Conservation (phyloP, 2,329 filamentous ascomycete species). For the Trichoderma sp. region DNA sequence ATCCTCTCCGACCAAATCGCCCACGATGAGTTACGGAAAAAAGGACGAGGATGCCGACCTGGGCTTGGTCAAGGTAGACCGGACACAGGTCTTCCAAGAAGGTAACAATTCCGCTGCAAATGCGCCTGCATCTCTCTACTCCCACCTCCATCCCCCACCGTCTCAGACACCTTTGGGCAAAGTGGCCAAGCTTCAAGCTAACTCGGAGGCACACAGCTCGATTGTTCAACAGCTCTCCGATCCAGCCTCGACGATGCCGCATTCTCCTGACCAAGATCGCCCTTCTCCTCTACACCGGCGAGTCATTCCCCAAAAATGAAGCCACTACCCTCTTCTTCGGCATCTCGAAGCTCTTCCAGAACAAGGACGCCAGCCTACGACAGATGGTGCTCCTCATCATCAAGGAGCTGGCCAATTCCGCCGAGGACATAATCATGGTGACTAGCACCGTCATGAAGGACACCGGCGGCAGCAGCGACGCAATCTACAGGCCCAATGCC, state of each 20-base stretch:
- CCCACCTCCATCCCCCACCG: conserved; percentile 24
- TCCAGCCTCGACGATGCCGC: conserved; percentile 95
- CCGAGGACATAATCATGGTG: conserved; percentile 99
- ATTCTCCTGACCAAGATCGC: conserved; percentile 97
- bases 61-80: conserved; percentile 93
- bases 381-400: conserved; percentile 99
- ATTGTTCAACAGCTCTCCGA: conserved; percentile 95
- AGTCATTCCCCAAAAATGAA: conserved; percentile 95
- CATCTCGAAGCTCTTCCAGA: conserved; percentile 98
- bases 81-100: conserved; percentile 98
- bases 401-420: conserved; percentile 93
- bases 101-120: conserved; percentile 53
- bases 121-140: not conserved
- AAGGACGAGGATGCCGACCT: conserved; percentile 97
- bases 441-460: conserved; percentile 99
- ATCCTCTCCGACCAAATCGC: conserved; percentile 37
- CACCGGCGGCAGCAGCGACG: conserved; percentile 90
- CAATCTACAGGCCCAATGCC: conserved; percentile 91
- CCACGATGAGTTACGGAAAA: conserved; percentile 93
- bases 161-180: not conserved
- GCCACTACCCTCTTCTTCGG: conserved; percentile 98
- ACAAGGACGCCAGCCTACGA: conserved; percentile 95
- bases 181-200: conserved; percentile 30
- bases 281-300: conserved; percentile 91
- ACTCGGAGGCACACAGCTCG: conserved; percentile 63